Evolutionary conservation across 1,284 basidiomycete genomes (phyloP).

Genomic region (Austroboletus olivaceoglutinosus): DNA sequence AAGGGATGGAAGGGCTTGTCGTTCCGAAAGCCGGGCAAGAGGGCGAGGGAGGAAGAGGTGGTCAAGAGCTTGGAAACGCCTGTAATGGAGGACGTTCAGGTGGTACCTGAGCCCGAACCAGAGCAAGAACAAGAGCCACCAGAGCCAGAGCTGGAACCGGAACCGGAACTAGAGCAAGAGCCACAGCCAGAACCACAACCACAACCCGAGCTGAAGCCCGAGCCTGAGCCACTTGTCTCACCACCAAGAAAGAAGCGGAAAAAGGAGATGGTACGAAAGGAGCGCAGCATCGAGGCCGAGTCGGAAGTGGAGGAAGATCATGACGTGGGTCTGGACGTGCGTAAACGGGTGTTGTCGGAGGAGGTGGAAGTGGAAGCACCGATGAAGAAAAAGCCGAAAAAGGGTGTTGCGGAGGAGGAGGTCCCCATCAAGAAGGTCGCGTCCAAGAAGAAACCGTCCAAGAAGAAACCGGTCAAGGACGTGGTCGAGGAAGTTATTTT

Average conservation of each 20-base stretch:
- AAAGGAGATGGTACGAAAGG: constrained; percentile 36
- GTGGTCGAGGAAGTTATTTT: constrained; percentile 50
- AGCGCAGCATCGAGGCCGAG: constrained; percentile 41
- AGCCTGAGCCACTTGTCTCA: constrained; percentile 34
- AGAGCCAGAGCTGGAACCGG: neutral
- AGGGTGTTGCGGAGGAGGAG: constrained; percentile 28
- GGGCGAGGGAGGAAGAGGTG: constrained; percentile 34
- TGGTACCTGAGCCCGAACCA: constrained; percentile 38
- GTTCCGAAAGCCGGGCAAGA: constrained; percentile 63
- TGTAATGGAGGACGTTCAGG: constrained; percentile 36
- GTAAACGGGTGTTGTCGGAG: constrained; percentile 38
- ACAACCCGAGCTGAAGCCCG: constrained; percentile 33
- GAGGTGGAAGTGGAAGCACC: constrained; percentile 41
- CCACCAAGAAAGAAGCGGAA: constrained; percentile 47
- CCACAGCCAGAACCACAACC: constrained; percentile 29
- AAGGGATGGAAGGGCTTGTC: constrained; percentile 61
- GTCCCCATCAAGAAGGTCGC: constrained; percentile 37
- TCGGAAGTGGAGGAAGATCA: constrained; percentile 42
- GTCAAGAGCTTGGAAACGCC: constrained; percentile 23
- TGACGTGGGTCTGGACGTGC: constrained; percentile 21
- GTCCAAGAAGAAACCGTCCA: constrained; percentile 35
- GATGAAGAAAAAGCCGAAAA: constrained; percentile 37
- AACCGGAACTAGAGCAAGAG: constrained; percentile 41
- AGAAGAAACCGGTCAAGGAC: constrained; percentile 34
- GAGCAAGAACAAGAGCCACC: neutral